A percentile compares a stretch with the other conserved stretches of the same genome.
Conservation (phyloP, 768 basidiomycete species). For the Steccherinum ochraceum region DNA sequence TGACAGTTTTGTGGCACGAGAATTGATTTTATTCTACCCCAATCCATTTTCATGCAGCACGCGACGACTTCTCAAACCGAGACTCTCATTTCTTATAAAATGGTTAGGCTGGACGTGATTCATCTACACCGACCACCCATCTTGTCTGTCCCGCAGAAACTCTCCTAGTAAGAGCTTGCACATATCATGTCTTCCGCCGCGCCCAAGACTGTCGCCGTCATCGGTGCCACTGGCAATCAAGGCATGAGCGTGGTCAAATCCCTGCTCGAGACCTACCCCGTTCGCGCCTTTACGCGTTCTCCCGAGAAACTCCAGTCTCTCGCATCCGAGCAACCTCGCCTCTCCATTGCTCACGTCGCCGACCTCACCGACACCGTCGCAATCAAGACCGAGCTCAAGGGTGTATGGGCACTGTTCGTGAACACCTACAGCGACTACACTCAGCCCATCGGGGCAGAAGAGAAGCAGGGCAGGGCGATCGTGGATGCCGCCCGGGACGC, state of each 20-base stretch:
- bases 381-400: not conserved
- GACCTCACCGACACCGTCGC: constrained; percentile 3
- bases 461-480: not conserved
- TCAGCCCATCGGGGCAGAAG: constrained; percentile 8
- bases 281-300: constrained; percentile 5
- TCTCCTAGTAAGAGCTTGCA: too few relatives aligned
- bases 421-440: constrained; percentile 8
- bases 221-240: constrained; percentile 3
- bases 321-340: not conserved
- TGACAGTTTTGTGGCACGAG: too few relatives aligned
- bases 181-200: too few relatives aligned
- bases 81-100: too few relatives aligned
- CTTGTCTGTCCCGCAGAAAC: too few relatives aligned
- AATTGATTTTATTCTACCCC: too few relatives aligned
- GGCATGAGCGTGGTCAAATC: constrained; percentile 1
- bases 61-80: too few relatives aligned
- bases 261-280: not conserved
- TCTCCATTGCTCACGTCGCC: too few relatives aligned
- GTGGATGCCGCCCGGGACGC: constrained; percentile 1
- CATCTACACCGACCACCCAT: too few relatives aligned
- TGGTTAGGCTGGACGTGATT: too few relatives aligned
- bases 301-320: not conserved
- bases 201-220: too few relatives aligned
- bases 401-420: constrained; percentile 5
- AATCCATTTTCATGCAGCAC: too few relatives aligned